Percentiles rank a stretch among this genome's conserved stretches.
phyloP scores from a whole-genome alignment of 208 protist species.

The Trichomonas gallinae region DNA sequence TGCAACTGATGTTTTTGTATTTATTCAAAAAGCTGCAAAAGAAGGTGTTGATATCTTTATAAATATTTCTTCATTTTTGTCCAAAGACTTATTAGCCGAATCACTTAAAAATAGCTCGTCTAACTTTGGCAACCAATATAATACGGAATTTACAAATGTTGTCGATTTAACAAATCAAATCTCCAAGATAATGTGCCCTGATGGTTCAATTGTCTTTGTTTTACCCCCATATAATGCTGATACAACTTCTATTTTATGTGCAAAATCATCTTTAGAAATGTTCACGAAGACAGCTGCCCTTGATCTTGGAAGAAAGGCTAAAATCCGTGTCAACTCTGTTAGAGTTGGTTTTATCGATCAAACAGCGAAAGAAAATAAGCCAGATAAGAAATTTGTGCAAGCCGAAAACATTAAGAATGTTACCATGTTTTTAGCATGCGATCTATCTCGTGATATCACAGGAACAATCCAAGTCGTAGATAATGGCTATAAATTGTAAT shows the following conservation, averaged over 20 bases:
- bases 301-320: not conserved
- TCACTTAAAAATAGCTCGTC: not conserved
- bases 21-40: not conserved
- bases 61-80: not conserved
- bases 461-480: not conserved
- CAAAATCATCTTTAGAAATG: not conserved
- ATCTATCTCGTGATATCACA: not conserved
- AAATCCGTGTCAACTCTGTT: not conserved
- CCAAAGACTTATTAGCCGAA: not conserved
- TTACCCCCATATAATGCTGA: not conserved
- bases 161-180: not conserved
- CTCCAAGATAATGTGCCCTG: not conserved
- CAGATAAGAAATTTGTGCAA: not conserved
- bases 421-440: not conserved
- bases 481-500: not conserved
- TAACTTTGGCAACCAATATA: not conserved
- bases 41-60: not conserved
- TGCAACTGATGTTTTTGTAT: not conserved
- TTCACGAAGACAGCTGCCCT: not conserved
- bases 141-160: not conserved
- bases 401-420: not conserved
- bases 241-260: not conserved
- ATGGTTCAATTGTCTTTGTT: not conserved
- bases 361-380: not conserved
- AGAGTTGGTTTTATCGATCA: not conserved